These are phyloP conservation scores for Vinca minor DNA, from an alignment of 257 asterid species.

Conservation along the genomic window DNA sequence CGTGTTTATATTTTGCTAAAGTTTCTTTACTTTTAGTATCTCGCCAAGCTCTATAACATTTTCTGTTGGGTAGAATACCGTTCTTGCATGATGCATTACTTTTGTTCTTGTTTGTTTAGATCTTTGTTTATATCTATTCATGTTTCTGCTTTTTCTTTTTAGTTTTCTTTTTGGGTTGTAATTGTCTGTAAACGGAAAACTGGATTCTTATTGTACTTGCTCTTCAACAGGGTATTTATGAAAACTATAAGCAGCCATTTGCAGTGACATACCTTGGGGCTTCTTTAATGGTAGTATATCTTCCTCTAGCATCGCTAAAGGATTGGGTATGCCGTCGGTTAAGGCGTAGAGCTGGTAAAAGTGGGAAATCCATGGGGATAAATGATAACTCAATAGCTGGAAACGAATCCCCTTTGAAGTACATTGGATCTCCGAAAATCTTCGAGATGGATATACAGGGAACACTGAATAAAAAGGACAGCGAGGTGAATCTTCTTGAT, in stretches of 20 bases:
- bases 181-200: no score
- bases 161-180: background rate
- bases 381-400: conserved; percentile 28
- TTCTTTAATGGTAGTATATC: conserved; percentile 86
- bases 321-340: conserved; percentile 53
- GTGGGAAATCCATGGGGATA: conserved; percentile 21
- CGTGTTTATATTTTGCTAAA: background rate
- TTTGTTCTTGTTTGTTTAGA: background rate
- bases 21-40: no score
- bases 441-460: conserved; percentile 68
- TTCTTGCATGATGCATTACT: background rate
- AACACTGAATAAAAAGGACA: conserved; percentile 49
- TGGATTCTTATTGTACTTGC: background rate
- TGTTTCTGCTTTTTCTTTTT: background rate
- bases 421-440: conserved; percentile 45
- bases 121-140: background rate
- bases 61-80: background rate
- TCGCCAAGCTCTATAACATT: background rate
- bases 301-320: conserved; percentile 76
- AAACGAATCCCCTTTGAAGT: conserved; percentile 52
- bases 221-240: conserved; percentile 68
- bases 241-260: conserved; percentile 92
- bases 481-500: conserved; percentile 43
- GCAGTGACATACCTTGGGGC: conserved; percentile 98
- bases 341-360: conserved; percentile 40